phyloP scores from a whole-genome alignment of 1,284 basidiomycete species.

The Malassezia equina region DNA sequence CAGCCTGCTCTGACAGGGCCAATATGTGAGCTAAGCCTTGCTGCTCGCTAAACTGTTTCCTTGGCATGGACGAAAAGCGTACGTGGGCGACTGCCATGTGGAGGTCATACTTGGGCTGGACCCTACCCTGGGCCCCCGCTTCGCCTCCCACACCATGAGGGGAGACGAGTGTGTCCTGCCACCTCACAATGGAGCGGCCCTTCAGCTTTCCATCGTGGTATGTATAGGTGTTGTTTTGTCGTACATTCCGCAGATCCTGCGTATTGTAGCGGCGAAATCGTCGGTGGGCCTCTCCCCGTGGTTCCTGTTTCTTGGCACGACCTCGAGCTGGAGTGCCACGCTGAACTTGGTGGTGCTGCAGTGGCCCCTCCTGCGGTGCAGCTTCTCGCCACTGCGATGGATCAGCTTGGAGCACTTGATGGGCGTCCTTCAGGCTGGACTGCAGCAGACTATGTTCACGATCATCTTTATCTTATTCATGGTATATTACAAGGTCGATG shows the following conservation, averaged over 20 bases:
- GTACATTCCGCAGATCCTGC: slow-evolving; percentile 77
- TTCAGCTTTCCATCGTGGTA: slow-evolving; percentile 63
- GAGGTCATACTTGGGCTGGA: not conserved
- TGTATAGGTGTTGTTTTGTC: slow-evolving; percentile 72
- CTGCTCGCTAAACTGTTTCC: slow-evolving; percentile 9
- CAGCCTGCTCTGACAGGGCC: slow-evolving; percentile 11
- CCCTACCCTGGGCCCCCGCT: not conserved
- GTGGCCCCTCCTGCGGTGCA: slow-evolving; percentile 70
- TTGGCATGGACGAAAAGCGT: not conserved
- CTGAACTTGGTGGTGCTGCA: slow-evolving; percentile 63
- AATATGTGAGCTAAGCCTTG: slow-evolving; percentile 9
- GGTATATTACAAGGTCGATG: slow-evolving; percentile 67
- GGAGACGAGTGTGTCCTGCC: not conserved
- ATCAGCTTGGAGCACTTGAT: slow-evolving; percentile 62
- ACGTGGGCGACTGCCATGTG: not conserved
- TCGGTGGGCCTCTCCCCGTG: slow-evolving; percentile 83
- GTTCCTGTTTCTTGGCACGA: slow-evolving; percentile 86
- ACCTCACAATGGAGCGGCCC: slow-evolving; percentile 62
- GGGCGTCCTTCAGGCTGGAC: slow-evolving; percentile 69
- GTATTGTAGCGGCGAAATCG: slow-evolving; percentile 54
- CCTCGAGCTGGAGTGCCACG: slow-evolving; percentile 50
- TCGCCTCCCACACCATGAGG: not conserved
- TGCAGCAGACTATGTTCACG: slow-evolving; percentile 79
- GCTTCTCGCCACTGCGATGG: slow-evolving; percentile 52
- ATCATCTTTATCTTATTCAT: slow-evolving; percentile 72